These are phyloP conservation scores for Fusarium sp. DNA, from an alignment of 2,329 filamentous ascomycete genomes.

Conservation along the genomic window DNA sequence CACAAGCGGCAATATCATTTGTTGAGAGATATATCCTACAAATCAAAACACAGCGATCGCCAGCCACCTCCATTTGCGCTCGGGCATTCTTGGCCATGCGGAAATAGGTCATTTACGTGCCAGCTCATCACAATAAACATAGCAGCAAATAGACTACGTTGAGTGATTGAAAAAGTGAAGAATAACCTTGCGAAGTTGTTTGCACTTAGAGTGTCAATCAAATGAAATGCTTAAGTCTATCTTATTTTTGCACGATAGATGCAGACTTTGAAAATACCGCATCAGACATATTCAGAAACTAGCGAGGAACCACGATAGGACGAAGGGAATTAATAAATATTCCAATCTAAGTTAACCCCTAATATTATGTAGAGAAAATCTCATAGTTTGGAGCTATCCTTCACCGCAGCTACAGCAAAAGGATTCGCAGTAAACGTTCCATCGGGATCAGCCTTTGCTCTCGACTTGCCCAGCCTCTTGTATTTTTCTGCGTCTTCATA, in stretches of 20 bases:
- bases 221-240: too few relatives aligned
- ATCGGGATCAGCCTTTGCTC: constrained; percentile 52
- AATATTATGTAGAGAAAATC: too few relatives aligned
- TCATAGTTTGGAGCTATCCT: background rate
- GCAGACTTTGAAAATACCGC: too few relatives aligned
- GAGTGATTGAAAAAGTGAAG: too few relatives aligned
- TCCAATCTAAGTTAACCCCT: too few relatives aligned
- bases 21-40: background rate
- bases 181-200: too few relatives aligned
- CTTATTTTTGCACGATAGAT: too few relatives aligned
- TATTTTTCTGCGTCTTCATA: constrained; percentile 54
- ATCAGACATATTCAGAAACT: too few relatives aligned
- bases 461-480: constrained; percentile 47
- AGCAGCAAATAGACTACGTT: too few relatives aligned
- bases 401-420: constrained; percentile 43
- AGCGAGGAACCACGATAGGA: too few relatives aligned
- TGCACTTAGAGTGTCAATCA: too few relatives aligned
- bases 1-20: background rate
- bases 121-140: background rate
- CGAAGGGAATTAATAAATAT: too few relatives aligned
- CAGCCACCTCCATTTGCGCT: background rate
- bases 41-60: constrained; percentile 2
- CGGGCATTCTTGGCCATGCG: background rate
- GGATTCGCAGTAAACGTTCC: constrained; percentile 55
- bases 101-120: background rate